Evolutionary conservation across 257 asterid species (phyloP).

Genomic region (Plantago ovata): DNA sequence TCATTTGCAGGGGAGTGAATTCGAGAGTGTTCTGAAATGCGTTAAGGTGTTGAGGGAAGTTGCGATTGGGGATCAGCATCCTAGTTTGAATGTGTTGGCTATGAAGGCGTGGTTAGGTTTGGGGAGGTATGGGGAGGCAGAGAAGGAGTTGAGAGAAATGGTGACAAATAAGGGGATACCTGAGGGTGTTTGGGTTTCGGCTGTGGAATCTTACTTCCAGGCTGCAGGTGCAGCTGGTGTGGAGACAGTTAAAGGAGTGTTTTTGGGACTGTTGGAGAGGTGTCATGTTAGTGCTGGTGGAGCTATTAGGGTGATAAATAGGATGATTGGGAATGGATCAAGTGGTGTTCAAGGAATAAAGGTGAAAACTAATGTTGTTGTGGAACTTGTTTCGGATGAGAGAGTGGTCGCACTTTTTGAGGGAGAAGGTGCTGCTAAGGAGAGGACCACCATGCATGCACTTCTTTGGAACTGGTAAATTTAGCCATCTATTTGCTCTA

Average conservation of each 20-base stretch:
- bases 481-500: constrained; percentile 11
- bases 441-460: constrained; percentile 93
- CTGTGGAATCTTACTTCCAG: constrained; percentile 82
- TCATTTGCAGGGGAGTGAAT: constrained; percentile 89
- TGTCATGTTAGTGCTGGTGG: constrained; percentile 84
- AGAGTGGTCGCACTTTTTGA: constrained; percentile 74
- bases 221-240: constrained; percentile 89
- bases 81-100: constrained; percentile 88
- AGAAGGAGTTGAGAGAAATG: constrained; percentile 92
- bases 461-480: constrained; percentile 96
- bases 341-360: constrained; percentile 57
- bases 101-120: constrained; percentile 99
- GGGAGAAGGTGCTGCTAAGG: constrained; percentile 67
- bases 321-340: constrained; percentile 63
- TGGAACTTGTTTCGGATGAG: constrained; percentile 86
- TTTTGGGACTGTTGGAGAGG: constrained; percentile 74
- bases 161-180: constrained; percentile 80
- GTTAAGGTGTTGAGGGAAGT: constrained; percentile 83
- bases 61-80: constrained; percentile 67
- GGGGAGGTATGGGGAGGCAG: constrained; percentile 77
- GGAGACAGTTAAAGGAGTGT: constrained; percentile 76
- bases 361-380: constrained; percentile 67
- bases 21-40: constrained; percentile 87
- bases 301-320: constrained; percentile 74
- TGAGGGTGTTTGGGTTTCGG: constrained; percentile 95